Conservation (phyloP, 2,329 filamentous ascomycete genomes). For the Passalora sequoiae region DNA sequence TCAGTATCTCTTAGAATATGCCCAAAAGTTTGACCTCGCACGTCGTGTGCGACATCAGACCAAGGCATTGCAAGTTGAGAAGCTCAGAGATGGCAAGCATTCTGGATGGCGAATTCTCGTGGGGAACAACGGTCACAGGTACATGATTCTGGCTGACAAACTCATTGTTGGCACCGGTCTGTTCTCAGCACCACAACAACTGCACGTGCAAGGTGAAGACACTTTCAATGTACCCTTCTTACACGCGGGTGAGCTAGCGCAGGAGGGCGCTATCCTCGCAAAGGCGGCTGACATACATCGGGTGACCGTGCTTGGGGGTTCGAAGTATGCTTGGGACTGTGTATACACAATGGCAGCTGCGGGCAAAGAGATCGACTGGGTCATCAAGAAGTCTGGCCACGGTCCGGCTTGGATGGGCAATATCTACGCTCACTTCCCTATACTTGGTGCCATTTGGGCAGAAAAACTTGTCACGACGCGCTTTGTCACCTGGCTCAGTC, state of each 20-base stretch:
- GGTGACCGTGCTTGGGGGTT: conserved; percentile 12
- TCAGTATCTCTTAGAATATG: conserved; percentile 10
- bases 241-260: conserved; percentile 5
- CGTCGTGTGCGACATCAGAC: conserved; percentile 9
- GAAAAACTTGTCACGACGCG: conserved; percentile 13
- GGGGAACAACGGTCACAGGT: not conserved
- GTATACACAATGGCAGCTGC: conserved; percentile 12
- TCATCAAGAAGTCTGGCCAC: conserved; percentile 12
- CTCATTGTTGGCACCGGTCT: conserved; percentile 11
- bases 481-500: conserved; percentile 13
- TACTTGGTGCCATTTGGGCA: conserved; percentile 9
- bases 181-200: not conserved
- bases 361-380: conserved; percentile 16
- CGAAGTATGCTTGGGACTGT: conserved; percentile 13
- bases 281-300: conserved; percentile 5
- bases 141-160: conserved; percentile 9
- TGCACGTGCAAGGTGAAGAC: conserved; percentile 10
- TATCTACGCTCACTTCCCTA: conserved; percentile 3
- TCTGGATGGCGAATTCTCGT: conserved; percentile 11
- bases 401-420: conserved; percentile 11
- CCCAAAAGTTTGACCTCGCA: conserved; percentile 6
- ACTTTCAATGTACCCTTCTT: conserved; percentile 7
- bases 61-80: conserved; percentile 9
- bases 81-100: conserved; percentile 6
- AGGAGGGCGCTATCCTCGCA: conserved; percentile 3